phyloP scores from a whole-genome alignment of 306 rosid species.

The Purshia tridentata region DNA sequence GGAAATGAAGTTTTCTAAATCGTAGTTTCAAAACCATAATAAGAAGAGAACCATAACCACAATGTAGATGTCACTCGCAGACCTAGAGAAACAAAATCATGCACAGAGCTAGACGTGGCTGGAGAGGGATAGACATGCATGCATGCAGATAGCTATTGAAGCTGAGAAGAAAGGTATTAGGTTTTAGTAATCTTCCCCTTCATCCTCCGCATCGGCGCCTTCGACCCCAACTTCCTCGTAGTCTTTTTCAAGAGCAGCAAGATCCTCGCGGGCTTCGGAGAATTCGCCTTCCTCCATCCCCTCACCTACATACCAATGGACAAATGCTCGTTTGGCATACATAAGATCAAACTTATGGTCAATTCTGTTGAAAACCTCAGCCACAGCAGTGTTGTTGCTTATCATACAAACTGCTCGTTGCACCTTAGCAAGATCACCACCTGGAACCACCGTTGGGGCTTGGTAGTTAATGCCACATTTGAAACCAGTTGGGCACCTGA shows the following conservation, averaged over 20 bases:
- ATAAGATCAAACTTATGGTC: conserved; percentile 72
- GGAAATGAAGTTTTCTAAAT: not conserved
- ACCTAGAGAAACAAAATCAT: conserved; percentile 2
- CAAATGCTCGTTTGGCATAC: conserved; percentile 75
- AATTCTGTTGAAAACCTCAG: conserved; percentile 65
- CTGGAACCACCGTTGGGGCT: conserved; percentile 72
- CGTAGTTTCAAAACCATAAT: not conserved
- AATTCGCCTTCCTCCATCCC: conserved; percentile 92
- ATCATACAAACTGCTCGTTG: conserved; percentile 72
- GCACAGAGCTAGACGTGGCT: not conserved
- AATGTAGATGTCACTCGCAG: not conserved
- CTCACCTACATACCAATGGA: conserved; percentile 82
- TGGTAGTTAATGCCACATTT: conserved; percentile 83
- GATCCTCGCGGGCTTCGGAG: conserved; percentile 79
- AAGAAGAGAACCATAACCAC: not conserved
- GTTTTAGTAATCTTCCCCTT: conserved; percentile 41
- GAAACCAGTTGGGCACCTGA: conserved; percentile 86
- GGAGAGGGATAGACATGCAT: not conserved
- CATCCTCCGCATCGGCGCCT: conserved; percentile 48
- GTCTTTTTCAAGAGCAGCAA: conserved; percentile 77
- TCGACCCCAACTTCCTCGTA: conserved; percentile 74
- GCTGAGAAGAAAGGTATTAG: not conserved
- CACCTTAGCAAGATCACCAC: conserved; percentile 77
- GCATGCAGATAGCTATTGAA: not conserved
- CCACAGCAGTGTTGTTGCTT: conserved; percentile 71